Percentiles rank a stretch among this genome's conserved stretches.
phyloP scores from a whole-genome alignment of 306 rosid genomes.

The Senna siamea region DNA sequence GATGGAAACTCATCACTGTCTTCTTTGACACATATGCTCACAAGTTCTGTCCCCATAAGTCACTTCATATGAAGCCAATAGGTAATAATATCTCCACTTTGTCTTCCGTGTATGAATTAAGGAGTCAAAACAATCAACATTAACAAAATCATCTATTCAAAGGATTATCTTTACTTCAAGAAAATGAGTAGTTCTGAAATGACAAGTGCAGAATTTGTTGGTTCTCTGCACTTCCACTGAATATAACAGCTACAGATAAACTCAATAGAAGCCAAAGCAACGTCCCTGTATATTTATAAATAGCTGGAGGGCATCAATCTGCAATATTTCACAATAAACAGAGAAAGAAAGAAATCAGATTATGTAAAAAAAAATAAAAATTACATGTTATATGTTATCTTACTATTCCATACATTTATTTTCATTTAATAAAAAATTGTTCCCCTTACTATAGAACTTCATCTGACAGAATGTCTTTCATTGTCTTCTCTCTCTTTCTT shows the following conservation, averaged over 20 bases:
- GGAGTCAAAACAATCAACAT: constrained; percentile 35
- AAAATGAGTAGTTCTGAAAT: too few relatives aligned
- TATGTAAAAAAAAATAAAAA: neutral
- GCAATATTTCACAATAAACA: constrained; percentile 30
- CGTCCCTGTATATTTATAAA: constrained; percentile 30
- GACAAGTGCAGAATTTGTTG: too few relatives aligned
- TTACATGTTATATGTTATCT: constrained; percentile 27
- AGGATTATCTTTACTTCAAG: constrained; percentile 37
- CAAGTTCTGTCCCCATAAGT: constrained; percentile 87
- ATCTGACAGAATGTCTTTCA: neutral
- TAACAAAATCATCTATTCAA: constrained; percentile 2
- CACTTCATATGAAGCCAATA: constrained; percentile 35
- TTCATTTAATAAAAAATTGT: neutral
- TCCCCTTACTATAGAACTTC: neutral
- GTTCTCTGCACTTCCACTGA: constrained; percentile 29
- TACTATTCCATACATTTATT: neutral
- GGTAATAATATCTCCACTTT: too few relatives aligned
- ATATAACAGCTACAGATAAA: constrained; percentile 35
- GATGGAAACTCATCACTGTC: constrained; percentile 91
- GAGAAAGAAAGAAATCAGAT: constrained; percentile 15
- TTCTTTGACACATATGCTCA: constrained; percentile 79
- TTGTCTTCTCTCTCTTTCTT: neutral
- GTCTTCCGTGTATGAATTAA: constrained; percentile 41
- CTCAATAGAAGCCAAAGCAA: constrained; percentile 42
- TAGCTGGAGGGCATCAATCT: constrained; percentile 38